Conservation (phyloP, 2,329 filamentous ascomycete species). For the Sporothrix humicola region DNA sequence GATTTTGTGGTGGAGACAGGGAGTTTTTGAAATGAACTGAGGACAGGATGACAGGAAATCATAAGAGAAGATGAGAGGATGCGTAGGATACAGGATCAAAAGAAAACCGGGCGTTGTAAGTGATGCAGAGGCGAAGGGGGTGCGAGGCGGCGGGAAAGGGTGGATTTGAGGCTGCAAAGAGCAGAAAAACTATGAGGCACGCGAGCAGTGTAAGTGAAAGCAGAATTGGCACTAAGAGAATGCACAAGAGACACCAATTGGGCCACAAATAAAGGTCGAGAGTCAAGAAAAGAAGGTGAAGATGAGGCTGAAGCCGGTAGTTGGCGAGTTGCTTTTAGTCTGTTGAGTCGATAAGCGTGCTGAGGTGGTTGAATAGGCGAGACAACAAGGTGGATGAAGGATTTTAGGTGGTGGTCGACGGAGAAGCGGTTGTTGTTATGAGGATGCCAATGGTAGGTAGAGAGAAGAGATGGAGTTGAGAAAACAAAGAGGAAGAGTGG, state of each 20-base stretch:
- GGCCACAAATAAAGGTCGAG: neutral
- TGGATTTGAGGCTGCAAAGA: constrained; percentile 14
- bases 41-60: neutral
- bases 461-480: neutral
- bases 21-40: neutral
- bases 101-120: neutral
- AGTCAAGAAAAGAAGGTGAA: neutral
- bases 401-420: neutral
- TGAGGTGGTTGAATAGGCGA: neutral
- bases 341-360: neutral
- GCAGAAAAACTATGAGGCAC: constrained; percentile 26
- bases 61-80: neutral
- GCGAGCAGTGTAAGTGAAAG: constrained; percentile 35
- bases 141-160: neutral
- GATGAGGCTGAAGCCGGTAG: constrained; percentile 10
- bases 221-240: constrained; percentile 20
- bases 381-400: neutral
- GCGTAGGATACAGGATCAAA: neutral
- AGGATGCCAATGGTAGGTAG: neutral
- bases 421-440: neutral
- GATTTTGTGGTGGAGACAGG: neutral
- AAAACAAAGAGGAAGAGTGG: neutral
- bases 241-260: constrained; percentile 13
- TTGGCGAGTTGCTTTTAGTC: neutral
- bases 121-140: neutral